Percentiles rank a stretch among this genome's conserved stretches.
These are phyloP conservation scores for Colletotrichum musae DNA, from an alignment of 2,329 filamentous ascomycete genomes.

Conservation along the genomic window DNA sequence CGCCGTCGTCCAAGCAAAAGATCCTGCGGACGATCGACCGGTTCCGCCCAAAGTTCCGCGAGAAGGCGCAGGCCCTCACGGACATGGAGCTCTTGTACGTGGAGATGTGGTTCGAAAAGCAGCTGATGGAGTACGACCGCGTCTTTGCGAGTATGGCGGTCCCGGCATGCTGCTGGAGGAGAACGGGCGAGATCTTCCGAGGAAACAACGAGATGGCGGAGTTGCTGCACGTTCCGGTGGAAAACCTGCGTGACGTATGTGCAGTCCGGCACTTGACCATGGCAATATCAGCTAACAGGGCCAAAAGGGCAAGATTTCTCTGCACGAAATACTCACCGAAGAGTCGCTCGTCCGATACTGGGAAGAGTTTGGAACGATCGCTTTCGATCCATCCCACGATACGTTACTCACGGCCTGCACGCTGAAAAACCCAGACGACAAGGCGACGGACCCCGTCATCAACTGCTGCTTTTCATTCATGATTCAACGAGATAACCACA, in stretches of 20 bases:
- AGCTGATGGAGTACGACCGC: constrained; percentile 96
- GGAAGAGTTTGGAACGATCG: constrained; percentile 99
- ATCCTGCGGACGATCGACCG: constrained; percentile 92
- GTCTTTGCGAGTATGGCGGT: constrained; percentile 99
- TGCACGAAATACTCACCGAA: constrained; percentile 96
- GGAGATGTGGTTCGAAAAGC: constrained; percentile 99
- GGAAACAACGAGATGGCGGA: constrained; percentile 99
- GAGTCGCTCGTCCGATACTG: constrained; percentile 96
- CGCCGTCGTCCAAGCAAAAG: constrained; percentile 86
- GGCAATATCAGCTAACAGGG: constrained; percentile 37
- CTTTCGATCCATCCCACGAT: constrained; percentile 94
- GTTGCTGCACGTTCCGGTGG: constrained; percentile 92
- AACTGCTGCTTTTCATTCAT: constrained; percentile 99
- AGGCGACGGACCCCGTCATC: constrained; percentile 79
- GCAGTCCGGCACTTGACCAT: not conserved
- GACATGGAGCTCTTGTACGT: constrained; percentile 96
- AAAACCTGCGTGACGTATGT: constrained; percentile 89
- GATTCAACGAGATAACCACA: constrained; percentile 93
- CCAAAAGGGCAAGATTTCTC: constrained; percentile 86
- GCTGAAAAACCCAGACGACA: constrained; percentile 83
- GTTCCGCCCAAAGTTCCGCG: constrained; percentile 95
- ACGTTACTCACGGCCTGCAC: constrained; percentile 95
- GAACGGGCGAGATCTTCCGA: constrained; percentile 96
- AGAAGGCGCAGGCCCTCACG: constrained; percentile 91
- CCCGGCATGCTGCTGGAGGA: constrained; percentile 95